Evolutionary conservation across 768 basidiomycete genomes (phyloP), one percentile per base, ranked within the genome.

Genomic region (Heimioporus sp.): DNA sequence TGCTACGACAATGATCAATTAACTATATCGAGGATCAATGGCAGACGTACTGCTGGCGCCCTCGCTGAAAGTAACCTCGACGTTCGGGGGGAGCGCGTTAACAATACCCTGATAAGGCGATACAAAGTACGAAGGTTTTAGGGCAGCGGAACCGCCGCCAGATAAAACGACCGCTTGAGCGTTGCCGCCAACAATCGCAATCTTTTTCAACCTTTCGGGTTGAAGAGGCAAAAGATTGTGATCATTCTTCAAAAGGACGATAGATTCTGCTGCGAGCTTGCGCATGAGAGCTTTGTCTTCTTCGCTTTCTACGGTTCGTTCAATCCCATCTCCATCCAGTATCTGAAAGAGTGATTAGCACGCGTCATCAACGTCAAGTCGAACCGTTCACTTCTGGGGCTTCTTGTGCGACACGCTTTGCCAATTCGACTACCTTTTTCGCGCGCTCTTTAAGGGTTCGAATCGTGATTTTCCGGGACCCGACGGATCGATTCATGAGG

Each of bases 51-150:
- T 80, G 57, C 81, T 69, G 12, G 86, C 86, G 19, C 88, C 88
- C 62, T 89, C 86, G 48, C 78, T 77, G 58, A 83, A 88, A 0
- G 77, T 76, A 16, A 90, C 72, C 57, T 87, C 74, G 2, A 83
- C 75, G 31, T 73, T 70, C 1, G 55, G 10, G 4, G 73, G 68
- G 19, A 90, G 71, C 0, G 81, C 85, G 13, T 77, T 74, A 16
- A 79, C 75, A 31, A 94, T 83, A 2, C 91, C 91, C 28, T 91
- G 81, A 64, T 82, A 90, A 0, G 92, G 91, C 6, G 81, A 82
- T 43, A 87, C 68, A 55, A 87, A 87, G 73, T 88, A 93, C 5
- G 83, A 83, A 1, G 89, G 75, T 59, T 88, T 86, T 48, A 92
- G 74, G 32, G 72, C 65, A 10, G 85, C 84, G 10, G 87, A 86